A percentile compares a stretch with the other conserved stretches of the same genome.
These are phyloP conservation scores for Leishmania mexicana DNA, from an alignment of 208 protist species.

Conservation along the genomic window DNA sequence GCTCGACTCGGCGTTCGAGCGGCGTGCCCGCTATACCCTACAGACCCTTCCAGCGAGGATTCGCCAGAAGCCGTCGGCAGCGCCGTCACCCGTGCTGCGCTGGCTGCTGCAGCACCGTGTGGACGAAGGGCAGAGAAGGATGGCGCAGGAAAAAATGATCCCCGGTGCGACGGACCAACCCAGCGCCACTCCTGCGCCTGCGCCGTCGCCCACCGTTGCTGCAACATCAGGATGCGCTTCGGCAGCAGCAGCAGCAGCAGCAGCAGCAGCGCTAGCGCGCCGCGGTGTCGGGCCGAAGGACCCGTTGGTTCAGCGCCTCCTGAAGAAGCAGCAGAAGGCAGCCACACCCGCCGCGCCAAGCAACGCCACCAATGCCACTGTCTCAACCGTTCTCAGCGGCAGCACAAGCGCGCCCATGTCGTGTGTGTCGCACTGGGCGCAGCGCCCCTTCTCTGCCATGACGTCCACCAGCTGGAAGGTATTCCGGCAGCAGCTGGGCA, in stretches of 20 bases:
- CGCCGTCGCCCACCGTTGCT: neutral
- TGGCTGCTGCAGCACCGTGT: constrained; percentile 27
- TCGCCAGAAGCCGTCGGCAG: constrained; percentile 35
- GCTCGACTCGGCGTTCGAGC: constrained; percentile 43
- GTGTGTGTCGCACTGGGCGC: constrained; percentile 58
- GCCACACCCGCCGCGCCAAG: neutral
- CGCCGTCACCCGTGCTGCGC: constrained; percentile 50
- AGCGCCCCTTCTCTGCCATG: constrained; percentile 54
- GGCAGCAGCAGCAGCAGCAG: constrained; percentile 4
- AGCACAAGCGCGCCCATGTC: neutral
- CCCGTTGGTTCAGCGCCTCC: constrained; percentile 54
- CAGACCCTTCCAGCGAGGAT: constrained; percentile 6
- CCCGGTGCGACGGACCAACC: neutral
- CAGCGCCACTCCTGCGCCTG: neutral
- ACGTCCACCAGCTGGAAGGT: constrained; percentile 65
- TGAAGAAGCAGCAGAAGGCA: constrained; percentile 36
- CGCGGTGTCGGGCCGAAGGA: constrained; percentile 66
- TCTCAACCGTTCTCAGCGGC: neutral
- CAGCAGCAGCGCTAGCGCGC: constrained; percentile 39
- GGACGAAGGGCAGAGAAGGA: neutral
- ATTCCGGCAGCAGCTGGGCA: constrained; percentile 75
- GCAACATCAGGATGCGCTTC: neutral
- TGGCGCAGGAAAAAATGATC: neutral
- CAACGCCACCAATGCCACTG: neutral
- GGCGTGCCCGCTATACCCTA: constrained; percentile 5